phyloP scores from a whole-genome alignment of 768 basidiomycete species.

The Scleroderma bovista region DNA sequence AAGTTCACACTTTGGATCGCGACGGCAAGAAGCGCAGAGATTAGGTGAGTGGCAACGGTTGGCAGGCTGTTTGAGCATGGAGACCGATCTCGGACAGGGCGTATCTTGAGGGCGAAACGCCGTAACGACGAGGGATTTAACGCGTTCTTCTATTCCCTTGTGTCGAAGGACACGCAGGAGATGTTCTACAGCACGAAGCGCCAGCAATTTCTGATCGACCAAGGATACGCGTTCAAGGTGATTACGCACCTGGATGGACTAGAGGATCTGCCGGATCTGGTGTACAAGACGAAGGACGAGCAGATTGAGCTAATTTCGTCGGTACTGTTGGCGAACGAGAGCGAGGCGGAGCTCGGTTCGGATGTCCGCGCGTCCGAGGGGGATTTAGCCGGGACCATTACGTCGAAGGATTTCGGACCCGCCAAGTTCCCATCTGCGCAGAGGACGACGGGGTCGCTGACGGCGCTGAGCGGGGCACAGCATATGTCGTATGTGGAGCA shows the following conservation, averaged over 20 bases:
- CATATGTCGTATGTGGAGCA: constrained; percentile 93
- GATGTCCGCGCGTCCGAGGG: constrained; percentile 83
- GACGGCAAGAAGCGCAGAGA: constrained; percentile 95
- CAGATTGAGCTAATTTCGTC: constrained; percentile 96
- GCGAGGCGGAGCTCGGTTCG: constrained; percentile 80
- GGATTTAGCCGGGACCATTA: constrained; percentile 80
- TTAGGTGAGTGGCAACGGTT: constrained; percentile 51
- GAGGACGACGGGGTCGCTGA: constrained; percentile 75
- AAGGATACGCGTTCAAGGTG: constrained; percentile 99
- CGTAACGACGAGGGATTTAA: constrained; percentile 99
- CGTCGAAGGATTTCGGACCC: constrained; percentile 79
- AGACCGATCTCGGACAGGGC: constrained; percentile 45
- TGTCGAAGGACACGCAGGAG: constrained; percentile 98
- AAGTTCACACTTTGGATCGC: constrained; percentile 97
- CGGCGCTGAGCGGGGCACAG: constrained; percentile 81
- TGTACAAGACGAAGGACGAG: constrained; percentile 86
- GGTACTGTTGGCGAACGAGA: constrained; percentile 87
- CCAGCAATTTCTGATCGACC: constrained; percentile 97
- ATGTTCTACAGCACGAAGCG: constrained; percentile 99
- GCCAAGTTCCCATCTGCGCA: constrained; percentile 62
- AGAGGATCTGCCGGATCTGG: constrained; percentile 78
- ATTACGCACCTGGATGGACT: constrained; percentile 97
- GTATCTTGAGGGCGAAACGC: constrained; percentile 94
- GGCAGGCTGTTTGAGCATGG: constrained; percentile 12
- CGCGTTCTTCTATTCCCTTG: constrained; percentile 98